These are phyloP conservation scores for Hericium erinaceus DNA, from an alignment of 768 basidiomycete genomes.

Conservation along the genomic window DNA sequence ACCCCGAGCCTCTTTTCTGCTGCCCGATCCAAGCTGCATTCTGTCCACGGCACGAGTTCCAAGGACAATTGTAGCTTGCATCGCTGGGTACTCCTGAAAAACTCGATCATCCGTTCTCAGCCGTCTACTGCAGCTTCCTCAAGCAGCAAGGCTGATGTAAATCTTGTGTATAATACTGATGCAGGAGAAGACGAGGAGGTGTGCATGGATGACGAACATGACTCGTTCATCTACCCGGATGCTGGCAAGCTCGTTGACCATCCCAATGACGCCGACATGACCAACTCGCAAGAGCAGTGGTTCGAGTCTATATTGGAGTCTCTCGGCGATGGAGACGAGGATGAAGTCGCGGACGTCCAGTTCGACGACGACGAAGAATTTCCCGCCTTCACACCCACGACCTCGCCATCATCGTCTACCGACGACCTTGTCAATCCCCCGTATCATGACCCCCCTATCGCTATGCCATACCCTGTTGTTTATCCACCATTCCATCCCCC, in stretches of 20 bases:
- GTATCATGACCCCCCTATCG: conserved; percentile 38
- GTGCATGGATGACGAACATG: conserved; percentile 35
- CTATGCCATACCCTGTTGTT: conserved; percentile 51
- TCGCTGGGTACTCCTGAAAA: conserved; percentile 85
- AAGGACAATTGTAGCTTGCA: conserved; percentile 71
- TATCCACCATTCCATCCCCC: conserved; percentile 58
- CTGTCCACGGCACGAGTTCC: conserved; percentile 40
- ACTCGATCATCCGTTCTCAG: conserved; percentile 57
- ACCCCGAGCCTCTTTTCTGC: conserved; percentile 47
- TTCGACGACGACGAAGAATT: conserved; percentile 60
- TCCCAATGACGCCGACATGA: conserved; percentile 23
- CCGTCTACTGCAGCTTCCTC: conserved; percentile 27
- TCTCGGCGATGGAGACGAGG: conserved; percentile 46
- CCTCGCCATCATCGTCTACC: conserved; percentile 68
- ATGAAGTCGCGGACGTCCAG: conserved; percentile 47
- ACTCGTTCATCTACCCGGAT: conserved; percentile 78
- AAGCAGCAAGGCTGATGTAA: conserved; percentile 21
- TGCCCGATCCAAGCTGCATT: conserved; percentile 46
- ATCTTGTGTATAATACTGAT: conserved; percentile 28
- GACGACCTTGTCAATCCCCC: conserved; percentile 58
- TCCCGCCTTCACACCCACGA: conserved; percentile 45
- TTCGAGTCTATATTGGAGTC: conserved; percentile 72
- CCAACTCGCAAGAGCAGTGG: conserved; percentile 68
- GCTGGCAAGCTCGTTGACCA: conserved; percentile 44
- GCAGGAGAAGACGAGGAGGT: conserved; percentile 43